phyloP scores from a whole-genome alignment of 305 asterid species.

The Nicotiana rustica region DNA sequence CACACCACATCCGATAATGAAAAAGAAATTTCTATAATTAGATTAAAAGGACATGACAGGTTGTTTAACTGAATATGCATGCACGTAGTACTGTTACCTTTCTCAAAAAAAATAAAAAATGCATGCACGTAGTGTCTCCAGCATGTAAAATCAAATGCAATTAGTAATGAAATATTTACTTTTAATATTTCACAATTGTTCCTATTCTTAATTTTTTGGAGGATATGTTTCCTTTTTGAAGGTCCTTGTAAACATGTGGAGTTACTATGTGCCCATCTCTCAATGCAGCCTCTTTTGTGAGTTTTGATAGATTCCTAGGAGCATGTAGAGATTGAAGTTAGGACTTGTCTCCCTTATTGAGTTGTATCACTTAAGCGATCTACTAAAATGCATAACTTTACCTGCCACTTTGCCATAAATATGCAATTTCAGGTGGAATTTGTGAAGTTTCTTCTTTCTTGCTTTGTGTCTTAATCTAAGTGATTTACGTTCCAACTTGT shows the following conservation, averaged over 20 bases:
- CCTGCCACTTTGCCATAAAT: neutral
- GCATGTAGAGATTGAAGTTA: neutral
- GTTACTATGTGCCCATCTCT: neutral
- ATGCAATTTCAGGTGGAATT: constrained; percentile 7
- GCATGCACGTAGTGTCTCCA: neutral
- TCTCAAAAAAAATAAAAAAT: too few relatives aligned
- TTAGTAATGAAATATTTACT: neutral
- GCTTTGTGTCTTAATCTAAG: constrained; percentile 21
- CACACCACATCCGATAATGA: neutral
- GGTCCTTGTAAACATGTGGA: neutral
- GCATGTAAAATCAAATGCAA: neutral
- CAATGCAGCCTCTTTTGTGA: neutral
- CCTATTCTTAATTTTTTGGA: neutral
- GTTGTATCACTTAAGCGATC: neutral
- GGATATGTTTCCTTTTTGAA: neutral
- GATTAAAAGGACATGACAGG: neutral
- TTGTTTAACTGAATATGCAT: neutral
- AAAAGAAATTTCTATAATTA: neutral
- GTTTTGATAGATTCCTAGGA: neutral
- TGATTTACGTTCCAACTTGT: constrained; percentile 12
- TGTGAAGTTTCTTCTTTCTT: constrained; percentile 3
- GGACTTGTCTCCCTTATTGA: neutral
- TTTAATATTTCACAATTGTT: neutral
- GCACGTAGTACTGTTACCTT: neutral
- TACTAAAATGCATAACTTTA: neutral